These are phyloP conservation scores for Piper longum DNA, from an alignment of 164 flowering plant genomes.

Conservation along the genomic window DNA sequence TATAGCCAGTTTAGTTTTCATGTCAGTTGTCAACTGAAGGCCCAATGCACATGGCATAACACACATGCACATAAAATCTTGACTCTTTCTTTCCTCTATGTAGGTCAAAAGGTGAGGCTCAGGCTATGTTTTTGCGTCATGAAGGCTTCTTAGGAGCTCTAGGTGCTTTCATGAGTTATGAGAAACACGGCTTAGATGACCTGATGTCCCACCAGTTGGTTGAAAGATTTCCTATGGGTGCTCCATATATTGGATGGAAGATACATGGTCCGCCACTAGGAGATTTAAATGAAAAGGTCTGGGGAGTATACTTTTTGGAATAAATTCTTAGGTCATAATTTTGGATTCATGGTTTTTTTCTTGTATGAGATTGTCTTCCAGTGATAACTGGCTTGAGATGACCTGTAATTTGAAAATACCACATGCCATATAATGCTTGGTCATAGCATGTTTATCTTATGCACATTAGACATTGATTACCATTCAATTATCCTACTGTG, in stretches of 20 bases:
- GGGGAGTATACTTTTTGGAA: conserved; percentile 4
- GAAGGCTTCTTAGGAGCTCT: conserved; percentile 96
- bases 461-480: not conserved
- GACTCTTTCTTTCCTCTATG: conserved; percentile 2
- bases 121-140: conserved; percentile 96
- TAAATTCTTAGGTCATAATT: too few relatives aligned
- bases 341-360: not conserved
- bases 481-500: not conserved
- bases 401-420: too few relatives aligned
- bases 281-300: conserved; percentile 89
- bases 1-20: not conserved
- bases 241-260: conserved; percentile 85
- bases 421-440: too few relatives aligned
- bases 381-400: too few relatives aligned
- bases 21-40: not conserved
- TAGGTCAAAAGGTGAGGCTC: conserved; percentile 86
- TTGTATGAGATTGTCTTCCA: not conserved
- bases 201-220: conserved; percentile 96
- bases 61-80: not conserved
- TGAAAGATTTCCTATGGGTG: conserved; percentile 98
- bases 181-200: conserved; percentile 95
- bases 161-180: conserved; percentile 99
- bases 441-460: too few relatives aligned
- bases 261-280: conserved; percentile 90
- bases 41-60: not conserved